Conservation (phyloP, 768 basidiomycete genomes). For the Lactarius tabidus region DNA sequence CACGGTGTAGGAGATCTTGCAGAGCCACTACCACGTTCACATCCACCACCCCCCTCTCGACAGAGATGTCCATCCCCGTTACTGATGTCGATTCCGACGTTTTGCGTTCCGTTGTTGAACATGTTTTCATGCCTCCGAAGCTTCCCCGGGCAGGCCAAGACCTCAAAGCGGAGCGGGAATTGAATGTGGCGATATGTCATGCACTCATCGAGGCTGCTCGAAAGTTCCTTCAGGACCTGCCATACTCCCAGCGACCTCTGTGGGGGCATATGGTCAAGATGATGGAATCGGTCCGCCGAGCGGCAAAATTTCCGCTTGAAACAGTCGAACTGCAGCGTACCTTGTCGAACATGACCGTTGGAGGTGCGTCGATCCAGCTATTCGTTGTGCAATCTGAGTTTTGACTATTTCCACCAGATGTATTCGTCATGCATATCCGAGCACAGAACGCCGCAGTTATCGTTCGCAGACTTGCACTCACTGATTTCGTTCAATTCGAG, state of each 20-base stretch:
- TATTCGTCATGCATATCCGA: conserved; percentile 37
- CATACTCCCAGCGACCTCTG: not conserved
- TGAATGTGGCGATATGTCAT: conserved; percentile 11
- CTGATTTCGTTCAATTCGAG: conserved; percentile 37
- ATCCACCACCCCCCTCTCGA: not conserved
- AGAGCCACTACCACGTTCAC: not conserved
- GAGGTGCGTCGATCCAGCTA: not conserved
- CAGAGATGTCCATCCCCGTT: not conserved
- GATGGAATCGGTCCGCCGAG: not conserved
- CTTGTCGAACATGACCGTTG: conserved; percentile 1
- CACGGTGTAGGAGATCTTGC: too few relatives aligned
- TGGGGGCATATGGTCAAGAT: conserved; percentile 17
- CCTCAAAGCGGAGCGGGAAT: not conserved
- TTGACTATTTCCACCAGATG: conserved; percentile 31
- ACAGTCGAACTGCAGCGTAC: not conserved
- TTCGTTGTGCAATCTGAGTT: not conserved
- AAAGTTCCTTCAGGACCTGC: not conserved
- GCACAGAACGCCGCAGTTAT: conserved; percentile 49
- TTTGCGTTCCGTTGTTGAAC: not conserved
- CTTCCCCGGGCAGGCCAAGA: conserved; percentile 10
- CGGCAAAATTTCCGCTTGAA: not conserved
- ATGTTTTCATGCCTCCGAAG: conserved; percentile 14
- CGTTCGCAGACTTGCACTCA: conserved; percentile 1
- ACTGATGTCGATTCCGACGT: not conserved
- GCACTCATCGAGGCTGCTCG: not conserved